Evolutionary conservation across 2,329 filamentous ascomycete species (phyloP).

Genomic region (Phoma sp.): DNA sequence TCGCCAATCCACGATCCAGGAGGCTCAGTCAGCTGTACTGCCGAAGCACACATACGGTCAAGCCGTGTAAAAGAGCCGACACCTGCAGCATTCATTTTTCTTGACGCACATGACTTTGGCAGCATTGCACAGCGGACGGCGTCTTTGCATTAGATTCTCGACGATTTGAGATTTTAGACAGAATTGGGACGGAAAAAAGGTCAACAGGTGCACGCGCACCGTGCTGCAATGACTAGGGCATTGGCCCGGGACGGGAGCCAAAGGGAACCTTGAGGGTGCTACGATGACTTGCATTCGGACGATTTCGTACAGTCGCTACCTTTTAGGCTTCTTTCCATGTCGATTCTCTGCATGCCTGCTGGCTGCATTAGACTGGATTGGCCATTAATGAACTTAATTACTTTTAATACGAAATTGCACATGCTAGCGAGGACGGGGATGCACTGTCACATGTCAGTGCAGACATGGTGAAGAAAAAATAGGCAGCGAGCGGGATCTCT

Average conservation of each 20-base stretch:
- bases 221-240: conserved; percentile 1
- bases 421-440: background rate
- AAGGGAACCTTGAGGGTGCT: background rate
- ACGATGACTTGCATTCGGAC: background rate
- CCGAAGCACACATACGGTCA: conserved; percentile 22
- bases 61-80: background rate
- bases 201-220: conserved; percentile 4
- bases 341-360: background rate
- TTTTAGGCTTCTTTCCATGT: conserved; percentile 3
- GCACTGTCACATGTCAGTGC: background rate
- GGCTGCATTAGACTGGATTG: background rate
- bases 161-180: background rate
- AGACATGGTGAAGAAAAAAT: background rate
- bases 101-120: background rate
- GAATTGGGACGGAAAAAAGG: conserved; percentile 2
- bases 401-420: background rate
- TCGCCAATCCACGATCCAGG: conserved; percentile 37
- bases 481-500: background rate
- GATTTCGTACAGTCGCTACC: conserved; percentile 10
- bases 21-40: conserved; percentile 36
- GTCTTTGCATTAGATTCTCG: conserved; percentile 4
- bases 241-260: background rate
- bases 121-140: conserved; percentile 7
- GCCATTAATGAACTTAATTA: background rate
- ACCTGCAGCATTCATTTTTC: background rate